Base-by-base conservation (phyloP, 768 basidiomycete species). In the Exidia glandulosa region DNA sequence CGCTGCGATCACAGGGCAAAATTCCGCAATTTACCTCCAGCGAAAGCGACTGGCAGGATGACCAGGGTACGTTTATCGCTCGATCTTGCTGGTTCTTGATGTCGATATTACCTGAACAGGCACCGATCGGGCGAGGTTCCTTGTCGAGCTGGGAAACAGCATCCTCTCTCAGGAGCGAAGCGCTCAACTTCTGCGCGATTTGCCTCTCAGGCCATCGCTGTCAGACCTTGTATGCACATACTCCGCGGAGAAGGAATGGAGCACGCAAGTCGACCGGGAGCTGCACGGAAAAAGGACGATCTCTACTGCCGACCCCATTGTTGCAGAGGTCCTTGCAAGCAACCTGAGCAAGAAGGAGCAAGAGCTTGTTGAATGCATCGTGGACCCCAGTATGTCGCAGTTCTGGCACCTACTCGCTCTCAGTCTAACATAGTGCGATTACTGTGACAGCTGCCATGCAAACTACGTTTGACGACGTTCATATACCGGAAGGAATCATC, bases 311-410 rank as follows among this genome's bases (percentile, higher is more conserved):
- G 56, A 25, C 19, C n/a, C 31, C n/a, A 50, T 23, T 34, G 55
- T 37, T 34, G 37, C n/a, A 66, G 69, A 58, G 64, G 66, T 2
- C 66, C 72, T 25, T 64, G 74, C n/a, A 70, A 71, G 41, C 61
- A 58, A 19, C 59, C 74, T 55, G 70, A 70, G 57, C 64, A 63
- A 32, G 65, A 71, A 75, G 61, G 73, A 76, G 61, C 68, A 72
- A 54, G 63, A 70, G n/a, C 61, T 76, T 27, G 57, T 76, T 12
- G 65, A 66, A 4, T 74, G 71, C 55, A 73, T 76, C 55, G 74
- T 76, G 30, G 73, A 76, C 59, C 63, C 70, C 1, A 58, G 59
- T 45, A 23, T 19, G 41, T 45, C 41, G 19, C 41, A 14, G 19
- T 23, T 19, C 10, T 10, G 23, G 6, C 23, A 6, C 0, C 23